phyloP scores from a whole-genome alignment of 2,329 filamentous ascomycete species.

The Ophiocordyceps camponoti-saundersi region DNA sequence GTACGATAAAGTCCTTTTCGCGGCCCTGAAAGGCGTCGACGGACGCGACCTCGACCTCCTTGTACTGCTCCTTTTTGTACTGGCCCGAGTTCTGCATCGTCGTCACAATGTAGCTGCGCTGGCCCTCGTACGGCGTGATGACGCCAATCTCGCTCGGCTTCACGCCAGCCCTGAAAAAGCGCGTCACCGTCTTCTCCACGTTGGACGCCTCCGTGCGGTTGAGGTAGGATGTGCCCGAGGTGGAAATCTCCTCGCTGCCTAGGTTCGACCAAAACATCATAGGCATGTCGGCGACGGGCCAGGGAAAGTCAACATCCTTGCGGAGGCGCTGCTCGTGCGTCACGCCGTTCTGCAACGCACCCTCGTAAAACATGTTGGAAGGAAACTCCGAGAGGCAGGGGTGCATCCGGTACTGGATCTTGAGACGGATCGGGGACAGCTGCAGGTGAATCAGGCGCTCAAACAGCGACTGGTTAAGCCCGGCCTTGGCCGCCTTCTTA shows the following conservation, averaged over 20 bases:
- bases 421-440: conserved; percentile 77
- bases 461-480: conserved; percentile 94
- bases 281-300: conserved; percentile 82
- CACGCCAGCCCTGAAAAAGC: conserved; percentile 98
- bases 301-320: conserved; percentile 92
- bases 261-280: conserved; percentile 99
- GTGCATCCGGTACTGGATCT: conserved; percentile 98
- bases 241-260: conserved; percentile 94
- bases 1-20: conserved; percentile 97
- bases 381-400: conserved; percentile 93
- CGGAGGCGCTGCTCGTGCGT: conserved; percentile 77
- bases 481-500: conserved; percentile 97
- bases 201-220: conserved; percentile 95
- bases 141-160: conserved; percentile 87
- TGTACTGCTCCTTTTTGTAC: conserved; percentile 97
- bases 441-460: conserved; percentile 90
- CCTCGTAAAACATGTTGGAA: conserved; percentile 99
- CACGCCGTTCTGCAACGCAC: conserved; percentile 89
- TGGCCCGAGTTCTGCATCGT: conserved; percentile 98
- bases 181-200: conserved; percentile 94
- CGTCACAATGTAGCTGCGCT: conserved; percentile 93
- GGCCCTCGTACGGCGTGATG: conserved; percentile 96
- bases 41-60: conserved; percentile 94
- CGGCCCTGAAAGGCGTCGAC: conserved; percentile 97
- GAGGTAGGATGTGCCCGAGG: conserved; percentile 92